A percentile compares a stretch with the other conserved stretches of the same genome.
phyloP scores from a whole-genome alignment of 2,329 filamentous ascomycete genomes.

The Pseudogymnoascus pannorum region DNA sequence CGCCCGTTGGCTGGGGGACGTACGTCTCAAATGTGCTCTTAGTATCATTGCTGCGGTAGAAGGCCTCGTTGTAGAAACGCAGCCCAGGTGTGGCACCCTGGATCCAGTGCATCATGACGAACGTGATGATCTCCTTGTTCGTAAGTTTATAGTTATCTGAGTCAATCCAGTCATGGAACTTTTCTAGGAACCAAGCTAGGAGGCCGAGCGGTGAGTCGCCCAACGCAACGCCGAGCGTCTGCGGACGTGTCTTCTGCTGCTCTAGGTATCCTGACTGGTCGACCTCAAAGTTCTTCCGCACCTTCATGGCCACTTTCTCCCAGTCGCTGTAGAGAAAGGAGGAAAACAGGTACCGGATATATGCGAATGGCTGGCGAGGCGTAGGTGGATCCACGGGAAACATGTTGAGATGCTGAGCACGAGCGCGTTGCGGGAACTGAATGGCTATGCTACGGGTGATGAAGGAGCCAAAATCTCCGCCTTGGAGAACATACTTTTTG shows the following conservation, averaged over 20 bases:
- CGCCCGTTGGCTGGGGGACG: too few relatives aligned
- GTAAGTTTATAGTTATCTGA: conserved; percentile 63
- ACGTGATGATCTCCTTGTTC: conserved; percentile 68
- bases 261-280: conserved; percentile 49
- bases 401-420: conserved; percentile 58
- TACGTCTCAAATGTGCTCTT: not conserved
- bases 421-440: conserved; percentile 48
- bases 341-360: not conserved
- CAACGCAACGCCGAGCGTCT: conserved; percentile 64
- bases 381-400: conserved; percentile 42
- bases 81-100: conserved; percentile 17
- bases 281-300: conserved; percentile 37
- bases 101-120: conserved; percentile 21
- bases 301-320: conserved; percentile 33
- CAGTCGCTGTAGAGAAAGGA: conserved; percentile 35
- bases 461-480: conserved; percentile 64
- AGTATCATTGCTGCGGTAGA: not conserved
- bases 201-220: conserved; percentile 63
- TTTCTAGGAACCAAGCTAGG: conserved; percentile 75
- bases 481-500: conserved; percentile 52
- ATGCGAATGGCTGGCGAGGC: conserved; percentile 24
- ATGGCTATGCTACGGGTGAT: conserved; percentile 56
- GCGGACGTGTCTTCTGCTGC: conserved; percentile 60
- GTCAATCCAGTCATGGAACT: conserved; percentile 62
- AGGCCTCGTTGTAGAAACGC: conserved; percentile 18